Evolutionary conservation across 2,329 filamentous ascomycete species (phyloP).

Genomic region (Cladosporium sphaerospermum): DNA sequence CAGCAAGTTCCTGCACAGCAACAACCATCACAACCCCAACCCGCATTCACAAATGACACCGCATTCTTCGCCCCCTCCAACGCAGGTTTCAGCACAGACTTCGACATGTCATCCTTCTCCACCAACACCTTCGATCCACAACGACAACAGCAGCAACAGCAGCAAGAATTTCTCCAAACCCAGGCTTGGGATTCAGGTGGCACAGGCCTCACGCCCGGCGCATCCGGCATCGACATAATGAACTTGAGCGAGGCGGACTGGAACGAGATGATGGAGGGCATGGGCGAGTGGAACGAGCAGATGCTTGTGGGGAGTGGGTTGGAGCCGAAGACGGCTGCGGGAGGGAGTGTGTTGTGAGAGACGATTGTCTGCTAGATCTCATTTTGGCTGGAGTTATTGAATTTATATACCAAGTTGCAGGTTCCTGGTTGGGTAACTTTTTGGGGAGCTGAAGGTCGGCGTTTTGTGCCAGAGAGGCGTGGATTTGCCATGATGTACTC

Average conservation of each 20-base stretch:
- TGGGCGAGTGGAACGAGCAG: conserved; percentile 12
- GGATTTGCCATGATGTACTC: no score
- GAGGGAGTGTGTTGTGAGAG: background rate
- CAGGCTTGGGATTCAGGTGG: conserved; percentile 17
- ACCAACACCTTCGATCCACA: conserved; percentile 11
- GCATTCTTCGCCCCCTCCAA: conserved; percentile 14
- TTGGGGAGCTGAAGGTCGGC: no score
- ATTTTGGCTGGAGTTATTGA: no score
- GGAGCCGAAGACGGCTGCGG: background rate
- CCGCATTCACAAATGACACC: conserved; percentile 7
- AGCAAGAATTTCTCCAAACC: background rate
- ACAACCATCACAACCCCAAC: conserved; percentile 9
- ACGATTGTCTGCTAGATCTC: background rate
- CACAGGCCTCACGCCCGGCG: conserved; percentile 17
- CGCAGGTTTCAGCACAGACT: conserved; percentile 14
- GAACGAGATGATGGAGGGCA: conserved; percentile 24
- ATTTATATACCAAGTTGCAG: no score
- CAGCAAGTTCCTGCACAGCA: conserved; percentile 10
- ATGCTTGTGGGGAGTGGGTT: background rate
- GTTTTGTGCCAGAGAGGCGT: no score
- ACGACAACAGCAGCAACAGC: background rate
- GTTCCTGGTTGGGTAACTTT: no score
- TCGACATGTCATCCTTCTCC: conserved; percentile 19
- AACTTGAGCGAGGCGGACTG: conserved; percentile 27
- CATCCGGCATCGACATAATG: conserved; percentile 22